These are phyloP conservation scores for Hippophae gyantsensis DNA, from an alignment of 306 rosid species.

Conservation along the genomic window DNA sequence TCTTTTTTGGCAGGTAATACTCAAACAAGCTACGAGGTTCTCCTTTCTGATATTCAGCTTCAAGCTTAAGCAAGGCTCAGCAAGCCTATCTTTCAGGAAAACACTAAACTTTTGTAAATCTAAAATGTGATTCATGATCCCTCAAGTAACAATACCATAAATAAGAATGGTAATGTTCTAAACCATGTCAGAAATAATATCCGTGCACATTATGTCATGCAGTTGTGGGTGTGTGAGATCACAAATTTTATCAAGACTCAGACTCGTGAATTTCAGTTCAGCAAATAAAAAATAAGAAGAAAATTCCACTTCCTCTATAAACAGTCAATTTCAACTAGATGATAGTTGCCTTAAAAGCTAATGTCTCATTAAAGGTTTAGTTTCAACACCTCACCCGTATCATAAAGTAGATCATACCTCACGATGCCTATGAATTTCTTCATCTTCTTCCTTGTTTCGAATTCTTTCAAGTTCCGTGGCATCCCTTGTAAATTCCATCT, in stretches of 20 bases:
- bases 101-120: not conserved
- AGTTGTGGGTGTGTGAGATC: too few relatives aligned
- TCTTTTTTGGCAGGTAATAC: not conserved
- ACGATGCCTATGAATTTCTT: constrained; percentile 82
- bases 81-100: not conserved
- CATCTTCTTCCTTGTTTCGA: constrained; percentile 90
- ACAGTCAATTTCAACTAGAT: too few relatives aligned
- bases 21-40: not conserved
- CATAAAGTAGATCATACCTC: constrained; percentile 46
- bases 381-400: not conserved
- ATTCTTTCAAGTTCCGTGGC: constrained; percentile 68
- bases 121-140: not conserved
- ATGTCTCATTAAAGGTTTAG: too few relatives aligned
- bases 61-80: not conserved
- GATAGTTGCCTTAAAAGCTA: too few relatives aligned
- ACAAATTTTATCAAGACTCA: too few relatives aligned
- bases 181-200: too few relatives aligned
- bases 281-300: too few relatives aligned
- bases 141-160: too few relatives aligned
- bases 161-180: too few relatives aligned
- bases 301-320: too few relatives aligned
- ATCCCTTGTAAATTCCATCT: constrained; percentile 71
- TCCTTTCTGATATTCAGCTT: not conserved
- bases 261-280: too few relatives aligned
- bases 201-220: too few relatives aligned